A percentile compares a stretch with the other conserved stretches of the same genome.
These are phyloP conservation scores for Cichorium intybus DNA, from an alignment of 140 eudicot species.

Conservation along the genomic window DNA sequence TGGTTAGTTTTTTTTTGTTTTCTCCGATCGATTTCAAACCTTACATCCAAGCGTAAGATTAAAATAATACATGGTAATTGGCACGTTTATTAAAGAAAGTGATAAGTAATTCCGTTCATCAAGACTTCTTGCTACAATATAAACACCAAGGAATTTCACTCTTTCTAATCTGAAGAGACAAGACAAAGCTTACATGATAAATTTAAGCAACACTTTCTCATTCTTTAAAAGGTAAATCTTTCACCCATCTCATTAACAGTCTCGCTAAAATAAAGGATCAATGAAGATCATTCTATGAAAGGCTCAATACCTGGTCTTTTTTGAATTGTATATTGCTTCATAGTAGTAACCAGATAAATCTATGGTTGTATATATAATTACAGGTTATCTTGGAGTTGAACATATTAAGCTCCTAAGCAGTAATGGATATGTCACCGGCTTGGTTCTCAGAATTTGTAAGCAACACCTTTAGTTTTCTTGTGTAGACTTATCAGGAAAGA, in stretches of 20 bases:
- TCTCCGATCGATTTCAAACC: too few species aligned
- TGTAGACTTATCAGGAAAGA: not conserved
- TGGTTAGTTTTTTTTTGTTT: too few species aligned
- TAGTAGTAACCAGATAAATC: too few species aligned
- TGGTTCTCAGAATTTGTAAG: slow-evolving; percentile 33
- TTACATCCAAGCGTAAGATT: not conserved
- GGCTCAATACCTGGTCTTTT: too few species aligned
- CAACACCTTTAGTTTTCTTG: not conserved
- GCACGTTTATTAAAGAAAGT: not conserved
- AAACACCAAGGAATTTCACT: too few species aligned
- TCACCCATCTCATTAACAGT: not conserved
- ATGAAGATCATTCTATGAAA: too few species aligned
- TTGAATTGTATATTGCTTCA: too few species aligned
- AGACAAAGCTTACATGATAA: too few species aligned
- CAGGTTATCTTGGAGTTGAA: not conserved
- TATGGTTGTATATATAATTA: not conserved
- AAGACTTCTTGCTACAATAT: not conserved
- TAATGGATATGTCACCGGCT: slow-evolving; percentile 14
- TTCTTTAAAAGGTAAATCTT: not conserved
- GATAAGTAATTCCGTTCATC: not conserved
- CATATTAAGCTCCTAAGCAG: not conserved
- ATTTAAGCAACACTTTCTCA: too few species aligned
- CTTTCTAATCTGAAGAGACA: not conserved
- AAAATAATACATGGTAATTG: not conserved
- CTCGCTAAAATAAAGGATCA: not conserved